These are phyloP conservation scores for Alternaria rosae DNA, from an alignment of 2,329 filamentous ascomycete genomes.

Conservation along the genomic window DNA sequence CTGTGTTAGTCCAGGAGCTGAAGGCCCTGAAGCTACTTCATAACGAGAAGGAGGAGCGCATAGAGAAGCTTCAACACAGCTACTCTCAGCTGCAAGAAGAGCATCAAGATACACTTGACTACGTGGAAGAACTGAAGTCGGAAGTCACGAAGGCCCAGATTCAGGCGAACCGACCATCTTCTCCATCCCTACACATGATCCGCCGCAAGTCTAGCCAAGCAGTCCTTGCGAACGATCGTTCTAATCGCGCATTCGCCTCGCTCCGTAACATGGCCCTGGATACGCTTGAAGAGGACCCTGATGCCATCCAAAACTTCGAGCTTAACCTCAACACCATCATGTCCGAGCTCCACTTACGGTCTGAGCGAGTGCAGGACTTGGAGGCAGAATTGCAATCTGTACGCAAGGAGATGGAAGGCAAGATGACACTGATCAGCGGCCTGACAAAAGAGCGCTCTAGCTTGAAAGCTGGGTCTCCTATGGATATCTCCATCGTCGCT, in stretches of 20 bases:
- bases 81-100: slow-evolving; percentile 84
- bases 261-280: slow-evolving; percentile 88
- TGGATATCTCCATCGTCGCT: slow-evolving; percentile 91
- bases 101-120: slow-evolving; percentile 81
- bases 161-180: slow-evolving; percentile 68
- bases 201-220: slow-evolving; percentile 93
- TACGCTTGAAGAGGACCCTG: slow-evolving; percentile 81
- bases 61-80: slow-evolving; percentile 75
- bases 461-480: slow-evolving; percentile 77
- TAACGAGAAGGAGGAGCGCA: slow-evolving; percentile 77
- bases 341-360: slow-evolving; percentile 86
- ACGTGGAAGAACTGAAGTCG: slow-evolving; percentile 89
- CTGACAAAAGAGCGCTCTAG: slow-evolving; percentile 92
- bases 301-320: slow-evolving; percentile 91
- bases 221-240: slow-evolving; percentile 84
- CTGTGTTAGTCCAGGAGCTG: slow-evolving; percentile 64
- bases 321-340: slow-evolving; percentile 89
- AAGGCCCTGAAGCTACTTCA: slow-evolving; percentile 74
- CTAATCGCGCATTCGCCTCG: slow-evolving; percentile 88
- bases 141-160: slow-evolving; percentile 81
- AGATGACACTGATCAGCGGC: slow-evolving; percentile 94
- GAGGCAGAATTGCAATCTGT: slow-evolving; percentile 83
- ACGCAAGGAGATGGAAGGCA: slow-evolving; percentile 96
- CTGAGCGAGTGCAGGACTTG: slow-evolving; percentile 87
- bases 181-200: slow-evolving; percentile 77